Base-by-base conservation (phyloP, 345 rosid species). In the Citrus mangshanensis region DNA sequence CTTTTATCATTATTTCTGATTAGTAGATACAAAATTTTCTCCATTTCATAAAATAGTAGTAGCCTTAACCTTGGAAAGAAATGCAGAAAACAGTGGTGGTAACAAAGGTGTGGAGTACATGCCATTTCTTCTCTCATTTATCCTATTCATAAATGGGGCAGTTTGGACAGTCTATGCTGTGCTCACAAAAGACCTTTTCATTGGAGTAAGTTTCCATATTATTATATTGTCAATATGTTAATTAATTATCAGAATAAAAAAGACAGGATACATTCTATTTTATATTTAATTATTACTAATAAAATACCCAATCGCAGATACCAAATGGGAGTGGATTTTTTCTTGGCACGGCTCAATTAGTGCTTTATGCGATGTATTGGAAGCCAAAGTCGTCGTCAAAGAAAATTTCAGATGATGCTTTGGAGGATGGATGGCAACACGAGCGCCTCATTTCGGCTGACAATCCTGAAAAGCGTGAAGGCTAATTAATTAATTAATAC, bases 291-390 rank as follows among this genome's bases (percentile, higher is more conserved):
- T 12, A 46, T 46, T 13, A 46, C 51, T 46, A 46, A 46, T 12
- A 46, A 46, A 46, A 13, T 46, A 46, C 2, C 4, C 51, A 46
- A 46, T 46, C 18, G 30, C 68, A 90, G 90, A 76, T 90, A 18
- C 93, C 93, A 79, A 90, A 90, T 79, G 93, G 89, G 70, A 78
- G 78, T 12, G 92, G 92, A 19, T 84, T 90, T 42, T 54, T 76
- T 25, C 87, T 90, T 22, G 91, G 91, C 37, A 28, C 78, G 9
- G 86, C 84, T 54, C 92, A 87, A 35, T 62, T 89, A 78, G 35
- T 87, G 40, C 77, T 90, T 0, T 90, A 88, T 68, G 93, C 85
- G 13, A 82, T 83, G 3, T 90, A 86, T 59, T 72, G 80, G 76
- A 81, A 82, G 14, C 89, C 88, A 6, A 79, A 77, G 61, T 71